These are phyloP conservation scores for Vitis labrusca DNA, from an alignment of 164 flowering plant species.

Conservation along the genomic window DNA sequence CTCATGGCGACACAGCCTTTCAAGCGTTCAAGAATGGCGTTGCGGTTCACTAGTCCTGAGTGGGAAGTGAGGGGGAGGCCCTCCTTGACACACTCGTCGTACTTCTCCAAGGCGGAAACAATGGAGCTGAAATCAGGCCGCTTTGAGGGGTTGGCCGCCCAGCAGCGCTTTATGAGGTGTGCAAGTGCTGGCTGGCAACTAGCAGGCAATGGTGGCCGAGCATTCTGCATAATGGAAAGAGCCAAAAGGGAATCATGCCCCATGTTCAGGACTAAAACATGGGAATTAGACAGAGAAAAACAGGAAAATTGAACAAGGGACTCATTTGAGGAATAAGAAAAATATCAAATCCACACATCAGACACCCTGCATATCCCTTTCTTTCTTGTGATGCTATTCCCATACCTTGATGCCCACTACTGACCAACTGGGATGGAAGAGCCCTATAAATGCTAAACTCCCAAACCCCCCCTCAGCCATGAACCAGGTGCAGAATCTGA, in stretches of 20 bases:
- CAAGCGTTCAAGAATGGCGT: constrained; percentile 53
- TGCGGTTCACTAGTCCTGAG: constrained; percentile 42
- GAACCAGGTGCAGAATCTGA: no score
- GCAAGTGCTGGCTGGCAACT: constrained; percentile 86
- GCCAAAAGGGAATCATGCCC: background rate
- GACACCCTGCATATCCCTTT: no score
- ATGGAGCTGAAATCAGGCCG: constrained; percentile 86
- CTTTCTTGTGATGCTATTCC: no score
- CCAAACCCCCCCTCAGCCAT: no score
- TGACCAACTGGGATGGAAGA: no score
- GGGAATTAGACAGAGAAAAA: no score
- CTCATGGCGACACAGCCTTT: constrained; percentile 60
- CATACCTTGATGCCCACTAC: no score
- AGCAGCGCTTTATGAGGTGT: constrained; percentile 86
- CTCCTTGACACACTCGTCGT: constrained; percentile 75
- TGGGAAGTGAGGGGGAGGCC: constrained; percentile 73
- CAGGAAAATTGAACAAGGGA: no score
- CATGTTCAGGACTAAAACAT: no score
- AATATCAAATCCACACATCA: no score
- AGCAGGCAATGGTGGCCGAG: constrained; percentile 78
- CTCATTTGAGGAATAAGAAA: no score
- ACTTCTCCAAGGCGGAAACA: constrained; percentile 70
- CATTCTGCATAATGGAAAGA: constrained; percentile 56
- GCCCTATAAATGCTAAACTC: no score
- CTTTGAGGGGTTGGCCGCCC: constrained; percentile 87